These are phyloP conservation scores for Asterionellopsis glacialis DNA, from an alignment of 108 stramenopile genomes.

Conservation along the genomic window DNA sequence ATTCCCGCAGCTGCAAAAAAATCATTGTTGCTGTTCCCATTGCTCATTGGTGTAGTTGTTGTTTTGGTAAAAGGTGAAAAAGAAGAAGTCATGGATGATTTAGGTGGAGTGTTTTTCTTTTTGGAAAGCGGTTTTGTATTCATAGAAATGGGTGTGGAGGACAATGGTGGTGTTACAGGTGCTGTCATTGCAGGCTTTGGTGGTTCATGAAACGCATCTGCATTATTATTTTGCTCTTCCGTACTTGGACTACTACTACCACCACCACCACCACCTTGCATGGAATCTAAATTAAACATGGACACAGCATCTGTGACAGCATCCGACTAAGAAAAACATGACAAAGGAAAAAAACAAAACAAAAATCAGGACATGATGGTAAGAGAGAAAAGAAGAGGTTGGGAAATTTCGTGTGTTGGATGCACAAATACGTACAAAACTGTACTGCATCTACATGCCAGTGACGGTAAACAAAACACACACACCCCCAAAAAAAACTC, in stretches of 20 bases:
- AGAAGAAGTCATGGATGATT: neutral
- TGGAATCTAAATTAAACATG: slow-evolving; percentile 66
- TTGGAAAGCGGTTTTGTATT: neutral
- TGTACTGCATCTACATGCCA: neutral
- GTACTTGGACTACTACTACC: neutral
- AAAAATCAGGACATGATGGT: neutral
- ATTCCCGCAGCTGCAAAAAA: no score
- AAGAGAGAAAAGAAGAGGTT: neutral
- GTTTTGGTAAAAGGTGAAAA: neutral
- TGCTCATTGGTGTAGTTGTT: neutral
- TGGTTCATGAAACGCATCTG: neutral
- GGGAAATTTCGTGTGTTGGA: no score
- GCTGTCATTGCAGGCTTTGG: neutral
- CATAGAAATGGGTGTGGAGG: neutral
- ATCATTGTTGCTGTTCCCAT: neutral
- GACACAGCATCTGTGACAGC: slow-evolving; percentile 10
- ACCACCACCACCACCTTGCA: slow-evolving; percentile 23
- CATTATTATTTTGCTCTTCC: neutral
- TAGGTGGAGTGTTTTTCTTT: neutral
- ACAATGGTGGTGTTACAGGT: no score
- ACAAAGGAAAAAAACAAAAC: neutral
- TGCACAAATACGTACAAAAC: neutral
- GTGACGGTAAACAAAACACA: neutral
- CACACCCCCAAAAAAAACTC: neutral
- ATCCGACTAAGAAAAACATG: neutral